Evolutionary conservation across 2,329 filamentous ascomycete genomes (phyloP).

Genomic region (Hypoxylon rubiginosum): DNA sequence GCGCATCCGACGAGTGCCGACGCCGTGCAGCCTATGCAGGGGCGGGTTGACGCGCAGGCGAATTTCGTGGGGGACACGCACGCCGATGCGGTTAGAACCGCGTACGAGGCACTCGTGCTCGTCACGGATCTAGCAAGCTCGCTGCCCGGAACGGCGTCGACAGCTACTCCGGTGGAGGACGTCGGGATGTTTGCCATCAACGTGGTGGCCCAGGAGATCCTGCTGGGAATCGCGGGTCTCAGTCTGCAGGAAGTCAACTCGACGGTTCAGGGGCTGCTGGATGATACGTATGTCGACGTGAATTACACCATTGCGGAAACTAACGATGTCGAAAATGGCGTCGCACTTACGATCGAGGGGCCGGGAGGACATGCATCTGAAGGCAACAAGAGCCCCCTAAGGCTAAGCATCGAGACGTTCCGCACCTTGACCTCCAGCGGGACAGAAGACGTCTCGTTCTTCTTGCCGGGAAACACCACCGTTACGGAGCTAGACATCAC

Average conservation of each 20-base stretch:
- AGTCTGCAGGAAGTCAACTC: constrained; percentile 23
- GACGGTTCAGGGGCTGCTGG: constrained; percentile 16
- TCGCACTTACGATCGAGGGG: constrained; percentile 21
- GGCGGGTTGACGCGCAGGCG: constrained; percentile 25
- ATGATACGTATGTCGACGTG: constrained; percentile 23
- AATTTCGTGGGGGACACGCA: constrained; percentile 26
- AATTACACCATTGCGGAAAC: constrained; percentile 27
- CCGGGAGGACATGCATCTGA: constrained; percentile 31
- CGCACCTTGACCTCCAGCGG: constrained; percentile 16
- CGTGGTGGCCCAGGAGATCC: constrained; percentile 21
- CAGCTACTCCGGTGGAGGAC: constrained; percentile 29
- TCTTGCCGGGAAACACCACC: constrained; percentile 27
- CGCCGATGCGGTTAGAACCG: constrained; percentile 20
- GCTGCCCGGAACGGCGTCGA: constrained; percentile 22
- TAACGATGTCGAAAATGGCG: constrained; percentile 20
- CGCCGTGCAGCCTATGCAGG: constrained; percentile 31
- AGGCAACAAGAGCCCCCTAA: constrained; percentile 26
- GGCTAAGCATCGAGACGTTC: constrained; percentile 32
- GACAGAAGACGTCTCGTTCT: constrained; percentile 23
- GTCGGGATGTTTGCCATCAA: constrained; percentile 35
- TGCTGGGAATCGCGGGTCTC: constrained; percentile 12
- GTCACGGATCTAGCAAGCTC: constrained; percentile 22
- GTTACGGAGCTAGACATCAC: constrained; percentile 29
- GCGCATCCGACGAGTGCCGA: constrained; percentile 25
- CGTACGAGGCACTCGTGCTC: constrained; percentile 27